Evolutionary conservation across 352 stramenopile species (phyloP).

Genomic region (Globisporangium megalacanthum): DNA sequence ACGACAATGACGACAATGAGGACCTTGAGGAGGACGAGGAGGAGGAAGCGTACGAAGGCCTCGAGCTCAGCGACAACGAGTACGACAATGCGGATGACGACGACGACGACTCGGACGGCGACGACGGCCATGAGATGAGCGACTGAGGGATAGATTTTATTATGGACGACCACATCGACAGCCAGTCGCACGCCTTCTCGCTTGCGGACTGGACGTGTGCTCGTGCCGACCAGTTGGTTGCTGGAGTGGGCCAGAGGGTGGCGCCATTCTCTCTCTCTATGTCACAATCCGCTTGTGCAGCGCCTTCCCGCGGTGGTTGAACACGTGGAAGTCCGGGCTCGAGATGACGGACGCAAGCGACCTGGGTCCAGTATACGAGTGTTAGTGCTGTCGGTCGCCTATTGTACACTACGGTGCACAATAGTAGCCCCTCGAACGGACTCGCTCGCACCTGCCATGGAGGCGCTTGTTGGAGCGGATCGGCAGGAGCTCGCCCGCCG

Average conservation of each 20-base stretch:
- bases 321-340: slow-evolving; percentile 73
- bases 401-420: too few relatives aligned
- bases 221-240: too few relatives aligned
- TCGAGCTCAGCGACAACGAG: slow-evolving; percentile 67
- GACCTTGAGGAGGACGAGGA: slow-evolving; percentile 72
- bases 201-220: neutral
- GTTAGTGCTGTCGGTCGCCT: too few relatives aligned
- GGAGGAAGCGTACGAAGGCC: slow-evolving; percentile 76
- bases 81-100: slow-evolving; percentile 46
- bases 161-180: too few relatives aligned
- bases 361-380: too few relatives aligned
- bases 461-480: slow-evolving; percentile 69
- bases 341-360: slow-evolving; percentile 62
- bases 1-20: slow-evolving; percentile 34
- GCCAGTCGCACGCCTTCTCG: too few relatives aligned
- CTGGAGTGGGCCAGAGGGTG: too few relatives aligned
- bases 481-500: slow-evolving; percentile 58
- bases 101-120: slow-evolving; percentile 34
- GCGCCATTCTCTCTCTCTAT: slow-evolving; percentile 7
- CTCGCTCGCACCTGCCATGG: slow-evolving; percentile 56
- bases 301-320: slow-evolving; percentile 74
- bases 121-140: slow-evolving; percentile 32
- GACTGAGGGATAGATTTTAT: slow-evolving; percentile 25
- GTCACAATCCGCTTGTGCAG: slow-evolving; percentile 60
- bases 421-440: too few relatives aligned